Base-by-base conservation (phyloP, 345 rosid genomes). In the Hibiscus trionum region DNA sequence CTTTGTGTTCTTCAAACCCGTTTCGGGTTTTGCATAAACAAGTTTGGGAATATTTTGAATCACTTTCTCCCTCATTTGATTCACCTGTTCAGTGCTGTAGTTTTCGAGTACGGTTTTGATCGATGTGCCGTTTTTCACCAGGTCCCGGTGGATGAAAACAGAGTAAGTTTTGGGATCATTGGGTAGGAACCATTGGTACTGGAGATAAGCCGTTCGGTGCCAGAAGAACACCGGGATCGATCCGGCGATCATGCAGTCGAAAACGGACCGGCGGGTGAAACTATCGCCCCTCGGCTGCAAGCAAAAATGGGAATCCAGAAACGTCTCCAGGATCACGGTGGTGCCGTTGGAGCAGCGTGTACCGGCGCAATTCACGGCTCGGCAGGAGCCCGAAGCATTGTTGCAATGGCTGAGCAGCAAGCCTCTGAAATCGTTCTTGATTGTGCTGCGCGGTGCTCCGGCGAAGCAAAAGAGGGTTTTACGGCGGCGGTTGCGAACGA, bases 181-280 rank as follows among this genome's bases (percentile, higher is more conserved):
- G 2, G 98, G 97, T n/a, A 95, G 76, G 77, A 95, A 95, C 99
- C 98, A 95, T 75, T 87, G 83, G 75, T 95, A 95, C 80, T 93
- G 97, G 60, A 77, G 84, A 69, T 95, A 95, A 1, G 96, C 99
- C 24, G 81, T 82, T 59, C 99, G 84, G n/a, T 71, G 80, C 99
- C 99, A 95, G 80, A 95, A 95, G 66, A 95, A 80, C 42, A 95
- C 99, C 58, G 98, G 99, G 69, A 95, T 93, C 66, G 97, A 85
- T 76, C 98, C 99, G 60, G 97, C 96, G 24, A 95, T 46, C 98
- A 95, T 89, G 79, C 99, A 95, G 55, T 95, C 99, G 19, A 95
- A 95, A 0, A 95, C 86, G 2, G 98, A 95, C 65, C 97, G 66
- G 24, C 99, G 91, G 2, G 98, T 91, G 83, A 95, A 95, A 53